Evolutionary conservation across 2,329 filamentous ascomycete species (phyloP), one percentile per base, ranked within the genome.

Genomic region (Cadophora luteo-olivacea): DNA sequence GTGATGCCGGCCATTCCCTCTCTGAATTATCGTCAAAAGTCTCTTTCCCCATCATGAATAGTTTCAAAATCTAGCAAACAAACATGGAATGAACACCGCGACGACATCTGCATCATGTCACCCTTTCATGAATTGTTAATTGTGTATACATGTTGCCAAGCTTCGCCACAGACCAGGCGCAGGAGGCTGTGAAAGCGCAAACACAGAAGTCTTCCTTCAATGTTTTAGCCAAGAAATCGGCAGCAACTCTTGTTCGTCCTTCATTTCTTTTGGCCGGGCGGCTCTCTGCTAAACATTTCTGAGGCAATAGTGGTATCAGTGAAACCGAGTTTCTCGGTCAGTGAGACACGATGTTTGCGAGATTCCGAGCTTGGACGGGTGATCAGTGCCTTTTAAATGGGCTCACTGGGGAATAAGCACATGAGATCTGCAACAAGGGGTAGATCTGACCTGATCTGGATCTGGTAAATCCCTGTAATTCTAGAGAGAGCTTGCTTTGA

Each of bases 11-110:
- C 57, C 57, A 60, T 7, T 45, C 22, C n/a, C 33, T 41, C 5
- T 45, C 57, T 19, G 36, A 41, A 60, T 25, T 29, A 11, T 60
- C 57, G 22, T 41, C 33, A 29, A 60, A 45, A 16, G 22, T 45
- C 25, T 45, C 57, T 60, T 45, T 25, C 57, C 36, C 36, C 57
- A 60, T 60, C 22, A 25, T 60, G 22, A 60, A 60, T 25, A 60
- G 57, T 60, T 60, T 60, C 57, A 60, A 55, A 33, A 38, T 55
- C 29, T 29, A 60, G 2, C 57, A 60, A 60, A 45, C 32, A 45
- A 29, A 41, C 57, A 29, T 60, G 36, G 22, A 60, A 25, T 45
- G 36, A 45, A 25, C 22, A 58, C 32, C 33, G n/a, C 33, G n/a
- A 58, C 9, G n/a, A 33, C 1, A 41, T 22, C 24, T 38, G 38